Percentiles rank a stretch among this genome's conserved stretches.
These are phyloP conservation scores for Dictyostelium brefeldianum DNA, from an alignment of 78 protist genomes.

Conservation along the genomic window DNA sequence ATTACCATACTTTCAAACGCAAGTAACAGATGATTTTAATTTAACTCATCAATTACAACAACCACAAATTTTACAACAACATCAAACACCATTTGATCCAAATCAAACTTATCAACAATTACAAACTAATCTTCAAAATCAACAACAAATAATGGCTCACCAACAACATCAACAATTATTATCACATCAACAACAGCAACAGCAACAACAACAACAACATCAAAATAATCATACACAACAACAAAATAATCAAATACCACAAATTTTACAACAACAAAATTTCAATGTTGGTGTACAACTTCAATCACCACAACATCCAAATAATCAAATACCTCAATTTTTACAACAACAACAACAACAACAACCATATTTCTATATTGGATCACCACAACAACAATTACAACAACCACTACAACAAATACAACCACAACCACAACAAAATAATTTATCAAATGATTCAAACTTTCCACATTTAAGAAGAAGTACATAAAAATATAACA, in stretches of 20 bases:
- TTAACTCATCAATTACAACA: neutral
- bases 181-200: neutral
- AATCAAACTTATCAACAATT: neutral
- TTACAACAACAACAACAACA: too few relatives aligned
- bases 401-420: too few relatives aligned
- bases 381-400: too few relatives aligned
- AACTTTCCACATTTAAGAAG: too few relatives aligned
- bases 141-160: neutral
- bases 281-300: too few relatives aligned
- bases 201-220: slow-evolving; percentile 7
- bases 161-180: neutral
- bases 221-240: neutral
- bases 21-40: neutral
- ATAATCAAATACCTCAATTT: too few relatives aligned
- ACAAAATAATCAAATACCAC: too few relatives aligned
- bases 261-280: slow-evolving; percentile 10
- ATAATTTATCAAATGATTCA: too few relatives aligned
- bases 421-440: too few relatives aligned
- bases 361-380: too few relatives aligned
- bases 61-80: neutral
- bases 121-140: neutral
- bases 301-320: too few relatives aligned
- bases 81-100: neutral
- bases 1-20: neutral
- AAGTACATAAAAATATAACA: too few relatives aligned